Evolutionary conservation across 164 flowering plant genomes (phyloP).

Genomic region (Kalanchoe fedtschenkoi): DNA sequence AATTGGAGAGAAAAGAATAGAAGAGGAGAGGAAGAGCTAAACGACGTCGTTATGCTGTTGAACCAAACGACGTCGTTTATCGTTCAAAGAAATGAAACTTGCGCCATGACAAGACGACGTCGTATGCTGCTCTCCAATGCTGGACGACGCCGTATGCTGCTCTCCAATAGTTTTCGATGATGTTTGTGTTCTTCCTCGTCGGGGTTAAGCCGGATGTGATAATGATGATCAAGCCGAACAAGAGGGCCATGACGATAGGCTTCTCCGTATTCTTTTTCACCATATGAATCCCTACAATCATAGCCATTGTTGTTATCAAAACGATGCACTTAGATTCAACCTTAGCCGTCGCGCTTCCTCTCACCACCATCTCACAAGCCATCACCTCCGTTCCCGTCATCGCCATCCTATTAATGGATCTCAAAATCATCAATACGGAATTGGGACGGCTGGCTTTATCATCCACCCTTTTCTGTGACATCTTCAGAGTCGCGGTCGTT

Average conservation of each 20-base stretch:
- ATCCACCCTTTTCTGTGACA: conserved; percentile 19
- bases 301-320: conserved; percentile 3
- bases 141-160: too few species aligned
- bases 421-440: conserved; percentile 33
- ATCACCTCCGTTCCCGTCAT: conserved; percentile 21
- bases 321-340: neutral
- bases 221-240: conserved; percentile 17
- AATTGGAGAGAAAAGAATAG: too few species aligned
- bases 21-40: too few species aligned
- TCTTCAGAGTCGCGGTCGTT: neutral
- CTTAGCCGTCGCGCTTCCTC: neutral
- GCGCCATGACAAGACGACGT: too few species aligned
- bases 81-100: too few species aligned
- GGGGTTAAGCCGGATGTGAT: conserved; percentile 34
- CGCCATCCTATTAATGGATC: conserved; percentile 23
- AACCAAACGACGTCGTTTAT: too few species aligned
- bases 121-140: too few species aligned
- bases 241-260: conserved; percentile 22
- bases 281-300: neutral
- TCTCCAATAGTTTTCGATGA: too few species aligned
- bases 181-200: conserved; percentile 23
- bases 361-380: conserved; percentile 9
- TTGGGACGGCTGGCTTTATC: conserved; percentile 33
- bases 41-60: too few species aligned
- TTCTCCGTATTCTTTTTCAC: conserved; percentile 12